Base-by-base conservation (phyloP, 208 protist genomes). In the Trypanosoma melophagium region DNA sequence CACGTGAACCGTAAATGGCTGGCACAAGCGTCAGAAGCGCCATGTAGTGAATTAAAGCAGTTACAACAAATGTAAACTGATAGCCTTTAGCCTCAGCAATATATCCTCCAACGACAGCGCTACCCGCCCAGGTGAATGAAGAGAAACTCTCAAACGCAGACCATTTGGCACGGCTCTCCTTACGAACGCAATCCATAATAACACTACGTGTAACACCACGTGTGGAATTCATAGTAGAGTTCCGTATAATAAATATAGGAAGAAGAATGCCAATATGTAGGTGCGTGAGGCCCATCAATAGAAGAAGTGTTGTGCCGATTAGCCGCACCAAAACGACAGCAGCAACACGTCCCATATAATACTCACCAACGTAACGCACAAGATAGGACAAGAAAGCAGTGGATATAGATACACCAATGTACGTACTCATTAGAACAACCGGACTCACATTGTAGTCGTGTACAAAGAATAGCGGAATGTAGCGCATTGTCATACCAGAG, bases 141-240 rank as follows among this genome's bases (percentile, higher is more conserved):
- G 78, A 76, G 59, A 92, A 77, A 61, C 80, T 85, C 69, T 92
- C 86, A 47, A 89, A 76, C 25, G 86, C 86, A 25, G 79, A 80
- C 82, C 81, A 91, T 74, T 76, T 84, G 17, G 81, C 78, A 3
- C 79, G 60, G 35, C 59, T 76, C n/a, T 73, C 49, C 24, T 75
- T 76, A 2, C 21, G 1, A 14, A 86, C 82, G 66, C 71, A 75
- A 58, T 92, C 86, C 86, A 92, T 92, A 25, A 92, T 77, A 45
- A 92, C 77, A 47, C 80, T 87, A 44, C 86, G 81, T 0, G 82
- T 89, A 51, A 89, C 31, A 44, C 86, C 86, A 4, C 67, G 41
- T 10, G 83, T 80, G 9, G 75, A 74, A 67, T 92, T 92, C 86
- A 92, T 92, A 16, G 62, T 58, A 28, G 82, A 56, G 53, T 84